Conservation (phyloP, 352 stramenopile genomes). For the Phytophthora macrochlamydospora region DNA sequence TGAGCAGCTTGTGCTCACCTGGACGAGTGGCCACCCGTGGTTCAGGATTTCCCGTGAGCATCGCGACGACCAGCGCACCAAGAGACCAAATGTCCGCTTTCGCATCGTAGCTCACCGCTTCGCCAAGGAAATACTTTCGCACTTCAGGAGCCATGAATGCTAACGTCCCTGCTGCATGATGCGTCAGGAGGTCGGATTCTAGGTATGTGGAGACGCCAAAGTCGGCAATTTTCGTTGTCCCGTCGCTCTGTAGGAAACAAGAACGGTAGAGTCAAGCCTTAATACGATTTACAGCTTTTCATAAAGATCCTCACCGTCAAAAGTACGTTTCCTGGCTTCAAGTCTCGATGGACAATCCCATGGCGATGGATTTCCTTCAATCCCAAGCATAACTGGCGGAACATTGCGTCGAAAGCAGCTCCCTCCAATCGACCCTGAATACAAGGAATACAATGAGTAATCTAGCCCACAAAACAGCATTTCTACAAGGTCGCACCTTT, state of each 20-base stretch:
- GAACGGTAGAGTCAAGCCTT: not conserved
- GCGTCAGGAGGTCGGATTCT: constrained; percentile 71
- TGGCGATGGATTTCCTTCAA: constrained; percentile 68
- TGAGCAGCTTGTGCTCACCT: constrained; percentile 30
- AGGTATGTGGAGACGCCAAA: constrained; percentile 86
- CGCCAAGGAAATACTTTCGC: constrained; percentile 70
- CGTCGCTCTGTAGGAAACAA: constrained; percentile 49
- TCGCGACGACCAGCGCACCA: constrained; percentile 70
- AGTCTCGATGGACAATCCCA: constrained; percentile 76
- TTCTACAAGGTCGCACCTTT: constrained; percentile 21
- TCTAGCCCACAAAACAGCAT: not conserved
- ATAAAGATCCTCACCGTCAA: constrained; percentile 48
- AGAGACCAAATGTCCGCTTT: constrained; percentile 84
- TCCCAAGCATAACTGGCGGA: constrained; percentile 72
- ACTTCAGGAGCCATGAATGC: constrained; percentile 86
- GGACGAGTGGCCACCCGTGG: constrained; percentile 69
- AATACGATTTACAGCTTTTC: not conserved
- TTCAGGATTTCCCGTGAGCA: constrained; percentile 70
- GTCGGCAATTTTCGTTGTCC: constrained; percentile 75
- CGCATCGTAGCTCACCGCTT: constrained; percentile 70
- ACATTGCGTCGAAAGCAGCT: constrained; percentile 57
- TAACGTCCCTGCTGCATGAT: constrained; percentile 76
- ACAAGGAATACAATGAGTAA: constrained; percentile 5
- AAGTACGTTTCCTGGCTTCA: constrained; percentile 81
- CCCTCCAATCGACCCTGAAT: constrained; percentile 47